A percentile compares a stretch with the other conserved stretches of the same genome.
These are phyloP conservation scores for Helichrysum umbraculigerum DNA, from an alignment of 129 eudicot genomes.

Conservation along the genomic window DNA sequence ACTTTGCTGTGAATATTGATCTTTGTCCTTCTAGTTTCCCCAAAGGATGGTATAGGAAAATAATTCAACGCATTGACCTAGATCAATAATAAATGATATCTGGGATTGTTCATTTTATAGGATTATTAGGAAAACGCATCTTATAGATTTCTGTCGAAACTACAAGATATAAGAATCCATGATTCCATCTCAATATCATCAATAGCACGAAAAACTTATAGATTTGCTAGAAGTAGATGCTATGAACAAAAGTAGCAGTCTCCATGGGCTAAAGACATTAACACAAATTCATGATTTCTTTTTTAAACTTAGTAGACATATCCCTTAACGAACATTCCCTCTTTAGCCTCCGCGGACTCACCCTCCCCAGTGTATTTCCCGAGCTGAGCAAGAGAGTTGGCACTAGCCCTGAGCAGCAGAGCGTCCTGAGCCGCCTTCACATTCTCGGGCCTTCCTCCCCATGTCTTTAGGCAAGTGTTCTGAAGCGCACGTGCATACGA, in stretches of 20 bases:
- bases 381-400: slow-evolving; percentile 86
- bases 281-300: slow-evolving; percentile 27
- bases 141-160: slow-evolving; percentile 33
- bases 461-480: slow-evolving; percentile 88
- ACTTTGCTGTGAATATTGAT: no score
- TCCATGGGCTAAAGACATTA: slow-evolving; percentile 33
- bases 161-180: slow-evolving; percentile 39
- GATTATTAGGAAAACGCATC: slow-evolving; percentile 16
- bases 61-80: background rate
- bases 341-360: slow-evolving; percentile 72
- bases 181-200: slow-evolving; percentile 40
- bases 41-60: background rate
- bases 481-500: slow-evolving; percentile 88
- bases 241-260: slow-evolving; percentile 46
- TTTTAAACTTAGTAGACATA: slow-evolving; percentile 55
- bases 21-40: background rate
- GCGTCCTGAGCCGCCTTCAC: slow-evolving; percentile 87
- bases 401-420: slow-evolving; percentile 62
- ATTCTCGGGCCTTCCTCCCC: slow-evolving; percentile 85
- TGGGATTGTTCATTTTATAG: background rate
- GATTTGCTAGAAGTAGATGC: slow-evolving; percentile 35
- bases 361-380: slow-evolving; percentile 82
- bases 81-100: background rate
- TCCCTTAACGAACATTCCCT: slow-evolving; percentile 75
- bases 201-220: slow-evolving; percentile 39